Conservation (phyloP, 164 flowering plant species). For the Akebia trifoliata region DNA sequence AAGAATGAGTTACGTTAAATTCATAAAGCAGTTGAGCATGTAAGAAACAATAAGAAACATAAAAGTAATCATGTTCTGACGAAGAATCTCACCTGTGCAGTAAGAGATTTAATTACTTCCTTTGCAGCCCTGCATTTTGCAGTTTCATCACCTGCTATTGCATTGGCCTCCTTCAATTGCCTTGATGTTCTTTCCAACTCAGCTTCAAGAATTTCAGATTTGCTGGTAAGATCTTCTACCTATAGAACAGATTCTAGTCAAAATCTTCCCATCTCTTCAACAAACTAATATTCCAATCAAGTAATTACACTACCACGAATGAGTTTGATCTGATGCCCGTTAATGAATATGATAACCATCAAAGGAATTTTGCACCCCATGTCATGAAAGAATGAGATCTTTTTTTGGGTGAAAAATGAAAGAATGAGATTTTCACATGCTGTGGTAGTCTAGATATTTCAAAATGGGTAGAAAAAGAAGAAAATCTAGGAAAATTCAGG, state of each 20-base stretch:
- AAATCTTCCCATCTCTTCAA: not conserved
- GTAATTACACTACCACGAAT: not conserved
- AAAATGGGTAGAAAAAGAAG: too few relatives aligned
- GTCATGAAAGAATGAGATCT: too few relatives aligned
- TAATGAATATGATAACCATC: too few relatives aligned
- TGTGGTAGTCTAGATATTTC: too few relatives aligned
- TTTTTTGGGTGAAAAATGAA: too few relatives aligned
- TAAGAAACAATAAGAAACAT: not conserved
- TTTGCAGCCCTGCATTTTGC: constrained; percentile 78
- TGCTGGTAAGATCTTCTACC: constrained; percentile 66
- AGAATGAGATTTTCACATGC: too few relatives aligned
- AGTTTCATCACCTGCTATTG: constrained; percentile 64
- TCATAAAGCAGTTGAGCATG: not conserved
- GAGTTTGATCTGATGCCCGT: too few relatives aligned
- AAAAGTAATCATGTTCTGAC: not conserved
- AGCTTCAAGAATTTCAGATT: constrained; percentile 61
- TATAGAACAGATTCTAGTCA: constrained; percentile 18
- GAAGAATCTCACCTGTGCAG: constrained; percentile 51
- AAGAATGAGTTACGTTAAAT: not conserved
- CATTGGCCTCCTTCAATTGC: constrained; percentile 56
- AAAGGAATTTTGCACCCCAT: too few relatives aligned
- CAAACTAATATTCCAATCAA: constrained; percentile 2
- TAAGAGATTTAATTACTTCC: constrained; percentile 76
- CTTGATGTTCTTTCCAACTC: constrained; percentile 61
- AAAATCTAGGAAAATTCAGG: too few relatives aligned